Evolutionary conservation across 495 filamentous ascomycete genomes (phyloP), one percentile per base, ranked within the genome.

Genomic region (Corynascus novoguineensis): DNA sequence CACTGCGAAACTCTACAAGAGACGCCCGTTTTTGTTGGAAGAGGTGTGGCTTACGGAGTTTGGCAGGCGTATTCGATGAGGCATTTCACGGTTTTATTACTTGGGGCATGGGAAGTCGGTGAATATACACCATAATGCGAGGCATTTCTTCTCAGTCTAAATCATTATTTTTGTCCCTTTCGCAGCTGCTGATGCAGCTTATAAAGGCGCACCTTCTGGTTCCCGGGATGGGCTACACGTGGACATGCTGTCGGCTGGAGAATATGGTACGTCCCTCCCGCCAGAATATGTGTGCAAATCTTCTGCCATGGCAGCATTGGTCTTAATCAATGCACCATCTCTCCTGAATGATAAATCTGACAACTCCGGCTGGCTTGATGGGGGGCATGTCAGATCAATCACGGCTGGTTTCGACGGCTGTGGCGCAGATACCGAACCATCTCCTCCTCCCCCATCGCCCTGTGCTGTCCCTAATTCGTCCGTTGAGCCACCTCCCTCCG

Each of bases 331-430:
- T 0, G 44, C 4, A 6, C 44, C 17, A n/a, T 9, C 28, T 25
- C 12, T 4, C 5, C 21, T 35, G 1, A 28, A 32, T 7, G 53
- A 35, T 6, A 45, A 56, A 12, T 27, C 32, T 21, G 32, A 34
- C 31, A 24, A 46, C 12, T 28, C 22, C 2, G 45, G 38, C 19
- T 63, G 55, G 19, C 44, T 55, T 46, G 54, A 55, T 11, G 55
- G 31, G 19, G 55, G 45, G 14, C n/a, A 21, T 25, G 59, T 57
- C 35, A 64, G 51, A 28, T 64, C 59, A 9, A 64, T 25, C 4
- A 61, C 32, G 0, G 22, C 53, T 4, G 32, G 8, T 15, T 9
- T 5, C 21, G 5, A 11, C 14, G 7, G 28, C 6, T 8, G 15
- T 4, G 47, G 21, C 14, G 10, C 17, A 4, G 27, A 1, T 5